Conservation (phyloP, 2,329 filamentous ascomycete species). For the Sporothrix protearum region DNA sequence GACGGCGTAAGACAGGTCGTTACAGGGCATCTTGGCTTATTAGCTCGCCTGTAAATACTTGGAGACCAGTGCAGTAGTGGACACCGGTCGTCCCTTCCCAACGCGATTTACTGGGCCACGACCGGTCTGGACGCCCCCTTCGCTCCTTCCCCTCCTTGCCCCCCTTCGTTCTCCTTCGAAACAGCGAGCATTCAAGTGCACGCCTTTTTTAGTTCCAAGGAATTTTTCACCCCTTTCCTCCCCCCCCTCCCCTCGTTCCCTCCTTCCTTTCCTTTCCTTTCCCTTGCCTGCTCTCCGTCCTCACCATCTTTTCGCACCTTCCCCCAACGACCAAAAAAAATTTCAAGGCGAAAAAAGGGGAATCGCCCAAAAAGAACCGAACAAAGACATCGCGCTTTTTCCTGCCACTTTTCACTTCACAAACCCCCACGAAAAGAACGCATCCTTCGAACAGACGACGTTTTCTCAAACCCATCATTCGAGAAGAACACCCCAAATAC, state of each 20-base stretch:
- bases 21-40: neutral
- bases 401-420: neutral
- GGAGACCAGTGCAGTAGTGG: neutral
- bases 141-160: constrained; percentile 20
- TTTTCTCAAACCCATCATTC: neutral
- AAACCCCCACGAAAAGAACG: constrained; percentile 6
- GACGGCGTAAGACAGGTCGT: neutral
- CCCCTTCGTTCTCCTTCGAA: neutral
- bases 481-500: neutral
- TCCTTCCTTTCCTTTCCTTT: constrained; percentile 5
- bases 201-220: constrained; percentile 22
- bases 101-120: neutral
- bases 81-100: neutral
- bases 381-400: constrained; percentile 13
- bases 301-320: constrained; percentile 20
- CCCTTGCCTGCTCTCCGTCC: constrained; percentile 13
- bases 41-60: neutral
- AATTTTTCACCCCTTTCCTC: constrained; percentile 23
- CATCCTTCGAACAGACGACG: constrained; percentile 11
- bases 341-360: constrained; percentile 15
- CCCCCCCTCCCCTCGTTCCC: neutral
- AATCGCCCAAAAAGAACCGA: constrained; percentile 1
- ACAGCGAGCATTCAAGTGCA: constrained; percentile 12
- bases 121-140: constrained; percentile 10
- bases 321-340: constrained; percentile 17